phyloP scores from a whole-genome alignment of 371 early-diverging fungal genomes.

The Coemansia sp. region DNA sequence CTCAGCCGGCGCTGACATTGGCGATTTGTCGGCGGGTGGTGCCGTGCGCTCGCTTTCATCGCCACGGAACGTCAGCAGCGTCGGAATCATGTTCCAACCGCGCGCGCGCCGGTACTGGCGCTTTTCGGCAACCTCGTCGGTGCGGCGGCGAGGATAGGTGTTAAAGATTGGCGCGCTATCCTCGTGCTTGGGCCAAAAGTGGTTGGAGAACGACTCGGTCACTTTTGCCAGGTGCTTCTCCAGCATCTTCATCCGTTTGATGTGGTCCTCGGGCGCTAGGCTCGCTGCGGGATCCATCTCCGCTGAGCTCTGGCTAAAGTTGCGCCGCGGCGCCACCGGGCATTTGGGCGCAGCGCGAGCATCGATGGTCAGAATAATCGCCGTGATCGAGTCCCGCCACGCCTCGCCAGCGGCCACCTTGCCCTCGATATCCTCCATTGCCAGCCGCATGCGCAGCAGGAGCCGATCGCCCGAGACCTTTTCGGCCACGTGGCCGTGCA shows the following conservation, averaged over 20 bases:
- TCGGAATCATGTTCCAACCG: constrained; percentile 49
- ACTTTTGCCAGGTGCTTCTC: constrained; percentile 47
- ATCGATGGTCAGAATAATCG: constrained; percentile 48
- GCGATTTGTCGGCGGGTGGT: constrained; percentile 7
- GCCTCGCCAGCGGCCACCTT: constrained; percentile 33
- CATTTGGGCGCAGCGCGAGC: constrained; percentile 42
- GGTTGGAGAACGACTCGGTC: constrained; percentile 42
- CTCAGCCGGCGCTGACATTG: constrained; percentile 12
- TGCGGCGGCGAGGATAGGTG: constrained; percentile 42
- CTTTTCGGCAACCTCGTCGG: constrained; percentile 31
- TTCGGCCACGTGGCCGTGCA: constrained; percentile 29
- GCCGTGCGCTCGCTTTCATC: constrained; percentile 6
- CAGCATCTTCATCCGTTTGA: constrained; percentile 45
- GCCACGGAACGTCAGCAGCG: constrained; percentile 37
- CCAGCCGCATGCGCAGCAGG: constrained; percentile 48
- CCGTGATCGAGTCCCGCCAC: constrained; percentile 46
- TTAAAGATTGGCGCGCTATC: constrained; percentile 32
- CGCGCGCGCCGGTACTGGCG: constrained; percentile 28
- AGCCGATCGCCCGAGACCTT: constrained; percentile 43
- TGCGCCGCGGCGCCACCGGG: constrained; percentile 23
- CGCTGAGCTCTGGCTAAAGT: constrained; percentile 33
- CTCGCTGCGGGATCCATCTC: constrained; percentile 6
- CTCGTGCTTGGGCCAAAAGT: constrained; percentile 48
- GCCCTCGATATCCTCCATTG: constrained; percentile 47
- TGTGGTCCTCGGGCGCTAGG: constrained; percentile 40